Percentiles rank a stretch among this genome's conserved stretches.
Conservation (phyloP, 2,329 filamentous ascomycete genomes). For the Blumeriella jaapii region DNA sequence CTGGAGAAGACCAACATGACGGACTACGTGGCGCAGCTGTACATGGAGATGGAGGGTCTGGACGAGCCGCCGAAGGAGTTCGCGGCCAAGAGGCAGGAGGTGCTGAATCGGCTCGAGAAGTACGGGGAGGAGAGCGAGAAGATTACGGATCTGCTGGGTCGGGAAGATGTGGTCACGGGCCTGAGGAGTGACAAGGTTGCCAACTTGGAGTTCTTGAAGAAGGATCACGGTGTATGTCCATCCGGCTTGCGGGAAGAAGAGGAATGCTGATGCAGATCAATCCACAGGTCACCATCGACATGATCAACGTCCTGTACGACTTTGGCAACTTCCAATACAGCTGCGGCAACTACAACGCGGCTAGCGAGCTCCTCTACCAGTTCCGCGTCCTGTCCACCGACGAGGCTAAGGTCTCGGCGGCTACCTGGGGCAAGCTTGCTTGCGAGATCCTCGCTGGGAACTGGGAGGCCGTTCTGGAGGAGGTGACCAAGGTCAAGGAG, state of each 20-base stretch:
- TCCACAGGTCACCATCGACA: slow-evolving; percentile 85
- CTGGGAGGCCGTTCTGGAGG: slow-evolving; percentile 90
- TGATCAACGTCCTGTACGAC: slow-evolving; percentile 92
- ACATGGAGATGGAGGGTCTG: slow-evolving; percentile 78
- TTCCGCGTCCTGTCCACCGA: slow-evolving; percentile 97
- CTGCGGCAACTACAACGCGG: slow-evolving; percentile 85
- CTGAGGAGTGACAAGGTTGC: slow-evolving; percentile 94
- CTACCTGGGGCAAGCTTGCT: slow-evolving; percentile 96
- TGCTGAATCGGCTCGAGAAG: slow-evolving; percentile 70
- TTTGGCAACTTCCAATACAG: slow-evolving; percentile 97
- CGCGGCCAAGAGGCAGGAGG: slow-evolving; percentile 77
- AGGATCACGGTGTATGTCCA: slow-evolving; percentile 70
- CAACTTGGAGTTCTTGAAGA: slow-evolving; percentile 97
- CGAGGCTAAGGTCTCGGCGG: slow-evolving; percentile 91
- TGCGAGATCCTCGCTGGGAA: slow-evolving; percentile 90
- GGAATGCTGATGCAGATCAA: too few relatives aligned
- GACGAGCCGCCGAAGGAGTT: slow-evolving; percentile 74
- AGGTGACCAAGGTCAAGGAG: slow-evolving; percentile 82
- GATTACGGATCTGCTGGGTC: slow-evolving; percentile 74
- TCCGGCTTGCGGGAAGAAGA: neutral
- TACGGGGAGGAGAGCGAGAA: slow-evolving; percentile 81
- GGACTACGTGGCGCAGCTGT: slow-evolving; percentile 87
- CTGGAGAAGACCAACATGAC: slow-evolving; percentile 98
- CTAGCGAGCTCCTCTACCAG: slow-evolving; percentile 88
- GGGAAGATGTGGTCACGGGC: slow-evolving; percentile 83